These are phyloP conservation scores for Lentinula sp. DNA, from an alignment of 768 basidiomycete species.

Conservation along the genomic window DNA sequence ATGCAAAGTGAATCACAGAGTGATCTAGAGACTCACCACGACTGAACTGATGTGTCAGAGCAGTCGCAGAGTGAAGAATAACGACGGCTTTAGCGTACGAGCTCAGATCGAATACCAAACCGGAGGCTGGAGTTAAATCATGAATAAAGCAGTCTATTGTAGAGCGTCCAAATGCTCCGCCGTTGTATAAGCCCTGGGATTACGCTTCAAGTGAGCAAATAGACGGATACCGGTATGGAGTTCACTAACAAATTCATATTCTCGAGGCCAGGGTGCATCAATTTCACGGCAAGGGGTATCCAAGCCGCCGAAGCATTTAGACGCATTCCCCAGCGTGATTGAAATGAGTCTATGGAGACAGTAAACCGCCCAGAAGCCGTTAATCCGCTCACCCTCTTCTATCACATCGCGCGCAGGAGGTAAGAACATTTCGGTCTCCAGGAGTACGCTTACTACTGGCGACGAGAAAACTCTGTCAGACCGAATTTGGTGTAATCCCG, in stretches of 20 bases:
- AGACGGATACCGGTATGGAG: not conserved
- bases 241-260: not conserved
- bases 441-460: not conserved
- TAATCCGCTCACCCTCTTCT: slow-evolving; percentile 17
- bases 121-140: not conserved
- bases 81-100: slow-evolving; percentile 12
- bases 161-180: slow-evolving; percentile 1
- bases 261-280: slow-evolving; percentile 19
- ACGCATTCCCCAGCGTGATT: slow-evolving; percentile 9
- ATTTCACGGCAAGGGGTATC: slow-evolving; percentile 12
- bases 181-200: slow-evolving; percentile 8
- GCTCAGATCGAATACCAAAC: slow-evolving; percentile 2
- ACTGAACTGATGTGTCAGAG: slow-evolving; percentile 10
- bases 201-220: not conserved
- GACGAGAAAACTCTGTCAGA: not conserved
- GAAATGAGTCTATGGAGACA: slow-evolving; percentile 10
- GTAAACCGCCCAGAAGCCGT: slow-evolving; percentile 16
- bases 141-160: slow-evolving; percentile 6
- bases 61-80: slow-evolving; percentile 11
- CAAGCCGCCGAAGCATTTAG: slow-evolving; percentile 10
- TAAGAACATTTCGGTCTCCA: slow-evolving; percentile 5
- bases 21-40: slow-evolving; percentile 5
- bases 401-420: slow-evolving; percentile 11
- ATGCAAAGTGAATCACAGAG: not conserved
- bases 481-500: slow-evolving; percentile 18